Evolutionary conservation across 805 yeast genomes (phyloP).

Genomic region (Monosporozyma yasuniensis): DNA sequence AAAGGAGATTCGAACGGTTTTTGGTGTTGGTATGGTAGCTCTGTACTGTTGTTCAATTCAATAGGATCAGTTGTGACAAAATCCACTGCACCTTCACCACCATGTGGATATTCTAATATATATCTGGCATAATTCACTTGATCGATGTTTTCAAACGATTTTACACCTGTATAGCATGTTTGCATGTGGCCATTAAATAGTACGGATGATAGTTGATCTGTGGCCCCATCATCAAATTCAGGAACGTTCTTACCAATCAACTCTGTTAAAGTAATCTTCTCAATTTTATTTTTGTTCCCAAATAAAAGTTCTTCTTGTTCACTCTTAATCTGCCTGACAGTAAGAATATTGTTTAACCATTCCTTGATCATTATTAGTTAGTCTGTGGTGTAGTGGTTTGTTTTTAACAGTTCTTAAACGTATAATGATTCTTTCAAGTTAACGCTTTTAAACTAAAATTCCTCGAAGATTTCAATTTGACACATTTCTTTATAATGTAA

Average conservation of each 20-base stretch:
- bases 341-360: slow-evolving; percentile 2
- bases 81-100: slow-evolving; percentile 66
- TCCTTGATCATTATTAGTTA: slow-evolving; percentile 1
- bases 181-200: slow-evolving; percentile 62
- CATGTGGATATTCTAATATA: slow-evolving; percentile 44
- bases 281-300: not conserved
- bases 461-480: not conserved
- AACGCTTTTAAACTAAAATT: not conserved
- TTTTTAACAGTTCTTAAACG: too few relatives aligned
- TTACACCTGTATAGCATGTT: slow-evolving; percentile 52
- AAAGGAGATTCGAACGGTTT: slow-evolving; percentile 22
- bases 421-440: not conserved
- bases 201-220: slow-evolving; percentile 46
- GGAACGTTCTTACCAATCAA: slow-evolving; percentile 34
- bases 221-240: slow-evolving; percentile 36
- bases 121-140: slow-evolving; percentile 55
- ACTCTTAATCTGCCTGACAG: slow-evolving; percentile 4
- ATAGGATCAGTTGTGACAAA: slow-evolving; percentile 29
- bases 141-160: slow-evolving; percentile 39
- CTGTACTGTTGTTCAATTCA: not conserved
- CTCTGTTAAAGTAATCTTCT: slow-evolving; percentile 13
- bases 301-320: not conserved
- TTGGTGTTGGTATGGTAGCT: slow-evolving; percentile 27
- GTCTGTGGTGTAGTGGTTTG: not conserved
- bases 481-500: not conserved